These are phyloP conservation scores for Moricandia arvensis DNA, from an alignment of 345 rosid genomes.

Conservation along the genomic window DNA sequence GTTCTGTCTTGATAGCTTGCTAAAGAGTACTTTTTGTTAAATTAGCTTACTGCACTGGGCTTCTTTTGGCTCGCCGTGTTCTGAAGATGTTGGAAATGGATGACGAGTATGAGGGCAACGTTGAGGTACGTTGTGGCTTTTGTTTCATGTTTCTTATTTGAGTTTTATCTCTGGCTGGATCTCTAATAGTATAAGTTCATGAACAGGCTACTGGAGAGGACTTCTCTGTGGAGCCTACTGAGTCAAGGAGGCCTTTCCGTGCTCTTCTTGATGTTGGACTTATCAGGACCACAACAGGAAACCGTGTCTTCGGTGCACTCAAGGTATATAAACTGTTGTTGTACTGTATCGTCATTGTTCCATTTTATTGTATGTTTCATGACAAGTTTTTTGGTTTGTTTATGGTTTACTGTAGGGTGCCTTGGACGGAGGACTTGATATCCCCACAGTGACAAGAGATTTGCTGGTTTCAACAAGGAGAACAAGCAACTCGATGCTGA, in stretches of 20 bases:
- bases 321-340: conserved; percentile 43
- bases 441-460: conserved; percentile 72
- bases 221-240: conserved; percentile 67
- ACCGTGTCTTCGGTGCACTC: conserved; percentile 74
- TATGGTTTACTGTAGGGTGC: conserved; percentile 27
- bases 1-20: background rate
- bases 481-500: conserved; percentile 66
- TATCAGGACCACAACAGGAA: conserved; percentile 69
- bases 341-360: too few species aligned
- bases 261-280: conserved; percentile 84
- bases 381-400: too few species aligned
- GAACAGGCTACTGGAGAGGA: conserved; percentile 52
- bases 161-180: too few species aligned
- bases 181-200: background rate
- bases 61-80: conserved; percentile 72
- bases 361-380: too few species aligned
- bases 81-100: conserved; percentile 69
- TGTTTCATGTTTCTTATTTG: background rate
- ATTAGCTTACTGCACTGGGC: conserved; percentile 70
- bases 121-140: conserved; percentile 43
- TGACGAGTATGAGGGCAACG: conserved; percentile 63
- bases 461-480: conserved; percentile 66
- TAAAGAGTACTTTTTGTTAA: background rate
- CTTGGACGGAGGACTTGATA: conserved; percentile 73
- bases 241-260: conserved; percentile 69